phyloP scores from a whole-genome alignment of 2,329 filamentous ascomycete species.

The Colletotrichum lentis region DNA sequence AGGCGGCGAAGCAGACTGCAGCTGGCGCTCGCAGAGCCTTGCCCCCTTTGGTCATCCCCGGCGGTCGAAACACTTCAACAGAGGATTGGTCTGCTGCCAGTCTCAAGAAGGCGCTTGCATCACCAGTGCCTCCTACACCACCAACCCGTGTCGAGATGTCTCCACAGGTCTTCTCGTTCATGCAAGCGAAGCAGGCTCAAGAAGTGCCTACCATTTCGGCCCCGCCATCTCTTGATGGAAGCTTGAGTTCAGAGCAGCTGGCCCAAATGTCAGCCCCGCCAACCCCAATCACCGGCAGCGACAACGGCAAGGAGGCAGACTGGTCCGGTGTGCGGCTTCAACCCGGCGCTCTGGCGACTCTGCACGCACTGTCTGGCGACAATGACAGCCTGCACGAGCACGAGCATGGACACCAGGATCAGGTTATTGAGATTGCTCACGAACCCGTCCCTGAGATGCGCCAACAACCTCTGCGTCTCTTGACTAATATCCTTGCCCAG shows the following conservation, averaged over 20 bases:
- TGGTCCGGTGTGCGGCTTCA: constrained; percentile 82
- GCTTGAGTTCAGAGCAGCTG: constrained; percentile 86
- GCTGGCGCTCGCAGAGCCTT: constrained; percentile 50
- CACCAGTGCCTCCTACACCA: constrained; percentile 70
- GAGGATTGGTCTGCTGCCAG: constrained; percentile 56
- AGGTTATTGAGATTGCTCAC: constrained; percentile 57
- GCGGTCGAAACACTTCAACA: constrained; percentile 45
- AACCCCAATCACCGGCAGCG: constrained; percentile 75
- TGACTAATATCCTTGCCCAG: constrained; percentile 52
- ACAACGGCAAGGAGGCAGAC: constrained; percentile 63
- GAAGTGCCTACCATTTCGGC: constrained; percentile 78
- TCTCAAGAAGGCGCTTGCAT: constrained; percentile 61
- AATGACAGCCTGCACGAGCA: constrained; percentile 62
- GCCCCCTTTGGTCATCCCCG: constrained; percentile 63
- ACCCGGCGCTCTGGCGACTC: constrained; percentile 79
- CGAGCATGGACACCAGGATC: constrained; percentile 66
- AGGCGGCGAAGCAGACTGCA: constrained; percentile 39
- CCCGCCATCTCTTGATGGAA: constrained; percentile 89
- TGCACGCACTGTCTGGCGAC: constrained; percentile 75
- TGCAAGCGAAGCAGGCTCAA: constrained; percentile 68
- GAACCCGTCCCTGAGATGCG: constrained; percentile 60
- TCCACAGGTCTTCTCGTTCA: constrained; percentile 75
- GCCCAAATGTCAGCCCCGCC: constrained; percentile 83
- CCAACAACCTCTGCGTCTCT: constrained; percentile 60
- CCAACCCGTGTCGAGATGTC: constrained; percentile 77